Base-by-base conservation (phyloP, 2,329 filamentous ascomycete genomes). In the Graphium sp. region DNA sequence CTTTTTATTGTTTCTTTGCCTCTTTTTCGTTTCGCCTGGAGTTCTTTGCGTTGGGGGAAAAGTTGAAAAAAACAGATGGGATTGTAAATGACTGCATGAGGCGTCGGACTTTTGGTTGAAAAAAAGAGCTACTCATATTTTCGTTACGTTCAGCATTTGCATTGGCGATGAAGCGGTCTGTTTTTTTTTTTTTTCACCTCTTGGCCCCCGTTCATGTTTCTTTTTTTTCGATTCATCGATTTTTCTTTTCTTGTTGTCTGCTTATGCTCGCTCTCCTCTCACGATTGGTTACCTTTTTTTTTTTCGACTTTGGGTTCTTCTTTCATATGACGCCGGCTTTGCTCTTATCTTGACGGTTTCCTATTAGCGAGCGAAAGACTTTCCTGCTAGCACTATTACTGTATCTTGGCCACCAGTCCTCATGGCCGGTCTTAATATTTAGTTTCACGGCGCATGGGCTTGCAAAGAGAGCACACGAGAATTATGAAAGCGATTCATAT, bases 231-330 rank as follows among this genome's bases (percentile, higher is more conserved):
- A n/a, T 26, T 31, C 21, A 13, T 13, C 14, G 17, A 13, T 16
- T 11, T 21, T 26, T 7, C n/a, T 28, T 24, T 27, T 18, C n/a
- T 24, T 30, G 20, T 13, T 21, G 21, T 24, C 19, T 22, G 20
- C 10, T 12, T 22, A 3, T 22, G 15, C 17, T 17, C 15, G 15
- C 13, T 26, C 24, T 17, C 21, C 19, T 30, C 16, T 25, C 26
- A 19, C 18, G n/a, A 14, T 26, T 24, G 17, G 25, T n/a, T n/a
- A n/a, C n/a, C n/a, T n/a, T n/a, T n/a, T n/a, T n/a, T n/a, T 24
- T 18, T 18, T 25, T 31, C 8, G 12, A 14, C 12, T 26, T 30
- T 15, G n/a, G n/a, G n/a, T n/a, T 9, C n/a, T 31, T 26, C n/a
- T 31, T 26, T 21, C 22, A 19, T 25, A 23, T 19, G 20, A 17